Base-by-base conservation (phyloP, 1,284 basidiomycete species). In the Caloboletus firmus region DNA sequence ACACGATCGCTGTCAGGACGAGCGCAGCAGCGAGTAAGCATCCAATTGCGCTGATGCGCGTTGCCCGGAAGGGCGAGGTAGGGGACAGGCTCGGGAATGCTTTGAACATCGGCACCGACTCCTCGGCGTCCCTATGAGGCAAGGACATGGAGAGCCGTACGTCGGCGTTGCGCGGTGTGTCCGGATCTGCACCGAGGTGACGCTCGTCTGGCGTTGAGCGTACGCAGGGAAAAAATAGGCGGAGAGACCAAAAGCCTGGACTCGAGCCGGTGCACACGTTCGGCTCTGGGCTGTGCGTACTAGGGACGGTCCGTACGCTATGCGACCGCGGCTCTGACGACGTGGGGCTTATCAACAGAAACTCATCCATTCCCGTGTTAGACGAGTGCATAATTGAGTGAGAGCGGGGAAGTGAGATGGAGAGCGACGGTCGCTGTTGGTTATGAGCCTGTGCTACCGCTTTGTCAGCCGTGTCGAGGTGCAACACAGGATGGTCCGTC, bases 351-450 rank as follows among this genome's bases (percentile, higher is more conserved):
- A 63, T 54, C 42, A 63, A n/a, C 17, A 63, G 32, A 39, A 66
- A 63, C 20, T 64, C 62, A 20, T 62, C 62, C 62, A 63, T 66
- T 10, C 62, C 64, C 4, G 54, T 39, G 9, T 34, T 36, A 20
- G 59, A 55, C 28, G 62, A 57, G 39, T 57, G 59, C 20, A 36
- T 40, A 5, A 64, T 48, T 2, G 62, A 66, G 17, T 40, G 55
- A 2, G 53, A 53, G 6, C 15, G 48, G 1, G 64, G 52, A 15
- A 53, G 45, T 3, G 62, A 64, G 26, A 62, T 5, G 3, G 62
- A 50, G 34, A 55, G 40, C 4, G 64, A 64, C 1, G 64, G 49
- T 12, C 60, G 62, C 7, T 47, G 64, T 34, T n/a, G 36, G 2
- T 24, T 31, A 17, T 11, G 49, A n/a, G 24, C 1, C 11, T 50